Evolutionary conservation across 345 rosid species (phyloP), one percentile per base, ranked within the genome.

Genomic region (Gossypium bickii): DNA sequence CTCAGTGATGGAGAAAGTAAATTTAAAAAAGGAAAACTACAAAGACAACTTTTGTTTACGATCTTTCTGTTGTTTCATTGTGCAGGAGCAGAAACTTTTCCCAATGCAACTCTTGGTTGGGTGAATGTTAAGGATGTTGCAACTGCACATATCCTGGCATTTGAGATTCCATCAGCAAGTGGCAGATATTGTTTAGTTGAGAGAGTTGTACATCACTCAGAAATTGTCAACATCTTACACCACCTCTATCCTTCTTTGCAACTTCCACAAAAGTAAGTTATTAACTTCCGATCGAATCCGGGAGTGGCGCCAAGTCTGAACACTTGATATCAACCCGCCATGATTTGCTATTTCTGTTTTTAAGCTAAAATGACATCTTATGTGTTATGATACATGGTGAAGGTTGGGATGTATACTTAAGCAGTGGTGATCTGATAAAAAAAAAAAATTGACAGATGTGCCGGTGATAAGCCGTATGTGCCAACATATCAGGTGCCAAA

Each of bases 181-280:
- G 97, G 98, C 74, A 86, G 98, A 85, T 83, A 92, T 75, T 90
- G 92, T 83, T 70, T 92, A 82, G 97, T 89, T 53, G 97, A 92
- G 83, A 90, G 83, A 77, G 87, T 89, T 80, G 89, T 80, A 13
- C 97, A 92, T 78, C 85, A 89, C 77, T 92, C 98, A 27, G 91
- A 94, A 82, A n/a, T 92, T 12, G 89, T 92, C 78, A 80, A 85
- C 57, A 84, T 78, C 18, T 79, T 90, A 73, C 79, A 63, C 0
- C 82, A 87, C 63, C 88, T 88, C 75, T 92, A 87, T 84, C 98
- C 98, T 45, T 70, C 80, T 80, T 70, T 81, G 78, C 85, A 83
- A 74, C 89, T 94, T 71, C 97, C 97, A 24, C 86, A 86, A 76
- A 90, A 87, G 98, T 92, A 84, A 79, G 89, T 80, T n/a, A 24